Percentiles rank a stretch among this genome's conserved stretches.
Conservation (phyloP, 2,329 filamentous ascomycete genomes). For the Alternaria conjuncta region DNA sequence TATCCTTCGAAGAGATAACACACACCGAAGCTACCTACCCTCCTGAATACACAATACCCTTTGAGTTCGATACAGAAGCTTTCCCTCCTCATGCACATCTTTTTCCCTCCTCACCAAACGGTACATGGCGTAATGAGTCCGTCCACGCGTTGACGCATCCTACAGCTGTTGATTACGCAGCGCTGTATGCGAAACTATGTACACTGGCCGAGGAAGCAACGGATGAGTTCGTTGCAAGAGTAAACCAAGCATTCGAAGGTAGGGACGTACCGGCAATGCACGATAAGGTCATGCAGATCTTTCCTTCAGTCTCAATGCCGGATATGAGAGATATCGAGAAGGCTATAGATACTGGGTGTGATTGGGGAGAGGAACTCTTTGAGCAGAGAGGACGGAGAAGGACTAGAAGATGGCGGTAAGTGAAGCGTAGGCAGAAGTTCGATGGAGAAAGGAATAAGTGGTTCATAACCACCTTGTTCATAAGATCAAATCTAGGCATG, state of each 20-base stretch:
- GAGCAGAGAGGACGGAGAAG: background rate
- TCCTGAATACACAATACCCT: background rate
- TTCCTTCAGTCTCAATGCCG: constrained; percentile 6
- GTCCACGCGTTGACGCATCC: background rate
- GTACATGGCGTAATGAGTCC: constrained; percentile 6
- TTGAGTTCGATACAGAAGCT: constrained; percentile 7
- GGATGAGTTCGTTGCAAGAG: background rate
- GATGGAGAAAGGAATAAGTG: background rate
- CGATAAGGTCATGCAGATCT: background rate
- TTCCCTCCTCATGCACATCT: constrained; percentile 13
- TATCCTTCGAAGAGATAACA: background rate
- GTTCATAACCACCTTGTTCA: background rate
- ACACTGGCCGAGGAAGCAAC: constrained; percentile 2
- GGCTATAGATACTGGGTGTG: background rate
- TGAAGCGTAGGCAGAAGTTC: background rate
- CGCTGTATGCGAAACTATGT: background rate
- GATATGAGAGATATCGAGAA: background rate
- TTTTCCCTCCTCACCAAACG: constrained; percentile 16
- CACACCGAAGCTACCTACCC: background rate
- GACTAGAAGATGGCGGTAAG: background rate
- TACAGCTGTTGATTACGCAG: background rate
- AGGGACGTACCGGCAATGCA: constrained; percentile 11
- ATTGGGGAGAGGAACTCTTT: constrained; percentile 5
- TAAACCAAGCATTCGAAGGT: constrained; percentile 23
- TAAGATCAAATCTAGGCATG: background rate